These are phyloP conservation scores for Cunninghamia lanceolata DNA, from an alignment of 75 land plant species.

Conservation along the genomic window DNA sequence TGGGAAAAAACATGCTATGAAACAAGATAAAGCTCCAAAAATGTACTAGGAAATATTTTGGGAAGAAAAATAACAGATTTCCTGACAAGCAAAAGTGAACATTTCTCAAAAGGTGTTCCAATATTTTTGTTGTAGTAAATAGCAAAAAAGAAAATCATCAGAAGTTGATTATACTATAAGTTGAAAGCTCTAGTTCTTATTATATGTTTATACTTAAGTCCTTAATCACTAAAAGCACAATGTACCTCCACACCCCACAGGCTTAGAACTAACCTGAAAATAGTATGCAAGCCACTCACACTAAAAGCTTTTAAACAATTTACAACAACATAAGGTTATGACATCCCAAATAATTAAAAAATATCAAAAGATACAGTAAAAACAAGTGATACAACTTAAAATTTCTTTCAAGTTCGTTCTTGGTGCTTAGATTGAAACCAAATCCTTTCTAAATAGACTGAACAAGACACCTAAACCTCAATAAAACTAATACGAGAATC, in stretches of 20 bases:
- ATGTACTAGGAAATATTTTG: neutral
- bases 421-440: too few species aligned
- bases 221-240: neutral
- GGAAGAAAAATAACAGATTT: neutral
- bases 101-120: neutral
- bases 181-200: constrained; percentile 2
- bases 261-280: neutral
- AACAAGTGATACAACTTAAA: neutral
- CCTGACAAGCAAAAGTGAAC: neutral
- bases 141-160: neutral
- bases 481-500: too few species aligned
- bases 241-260: neutral
- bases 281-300: neutral
- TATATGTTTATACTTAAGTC: neutral
- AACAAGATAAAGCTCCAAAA: neutral
- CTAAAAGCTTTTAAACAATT: neutral
- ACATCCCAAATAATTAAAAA: neutral
- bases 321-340: neutral
- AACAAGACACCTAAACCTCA: too few species aligned
- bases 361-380: neutral
- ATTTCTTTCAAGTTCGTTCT: too few species aligned
- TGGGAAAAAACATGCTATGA: neutral
- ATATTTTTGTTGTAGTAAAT: neutral
- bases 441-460: too few species aligned
- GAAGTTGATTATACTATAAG: neutral